Base-by-base conservation (phyloP, 352 stramenopile genomes). In the Pythium volutum region DNA sequence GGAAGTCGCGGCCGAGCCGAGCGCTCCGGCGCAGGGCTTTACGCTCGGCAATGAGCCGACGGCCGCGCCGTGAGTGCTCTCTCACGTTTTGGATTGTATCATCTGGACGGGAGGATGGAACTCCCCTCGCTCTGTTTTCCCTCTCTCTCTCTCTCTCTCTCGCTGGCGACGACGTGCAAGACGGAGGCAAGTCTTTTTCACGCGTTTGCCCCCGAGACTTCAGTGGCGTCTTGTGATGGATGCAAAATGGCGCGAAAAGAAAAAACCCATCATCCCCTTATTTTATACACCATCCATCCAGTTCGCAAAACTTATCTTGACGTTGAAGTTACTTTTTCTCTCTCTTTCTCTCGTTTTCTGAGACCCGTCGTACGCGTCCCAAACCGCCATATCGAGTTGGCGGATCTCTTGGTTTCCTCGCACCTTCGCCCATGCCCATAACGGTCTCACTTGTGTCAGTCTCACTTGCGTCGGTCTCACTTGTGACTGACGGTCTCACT, bases 31-130 rank as follows among this genome's bases (percentile, higher is more conserved):
- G n/a, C 57, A 56, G 36, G 57, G 47, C 36, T 56, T 64, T 39
- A 64, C 57, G 38, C n/a, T 48, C 5, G 57, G 47, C 47, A 64
- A 64, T 48, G 57, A 57, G 31, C 57, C 47, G 29, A 31, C 11
- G 10, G 42, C 54, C 2, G 39, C 54, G 11, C 36, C 36, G 36
- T 43, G 36, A 43, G 12, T 34, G n/a, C 34, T 11, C n/a, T 33
- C 31, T 36, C 31, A 36, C 31, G 31, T 36, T 36, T 36, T 14
- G 8, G 2, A 36, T 36, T 1, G 31, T 11, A 36, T 36, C 31
- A 36, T 36, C 31, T 36, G 31, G 36, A 43, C 36, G 4, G 36
- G 36, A 43, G 36, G 36, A 22, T 43, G 14, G 36, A 43, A 43
- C 36, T 43, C 36, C 18, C 14, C 4, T 43, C 36, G 36, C 36